Percentiles rank a stretch among this genome's conserved stretches.
phyloP scores from a whole-genome alignment of 108 stramenopile genomes.

The Discostella pseudostelligera region DNA sequence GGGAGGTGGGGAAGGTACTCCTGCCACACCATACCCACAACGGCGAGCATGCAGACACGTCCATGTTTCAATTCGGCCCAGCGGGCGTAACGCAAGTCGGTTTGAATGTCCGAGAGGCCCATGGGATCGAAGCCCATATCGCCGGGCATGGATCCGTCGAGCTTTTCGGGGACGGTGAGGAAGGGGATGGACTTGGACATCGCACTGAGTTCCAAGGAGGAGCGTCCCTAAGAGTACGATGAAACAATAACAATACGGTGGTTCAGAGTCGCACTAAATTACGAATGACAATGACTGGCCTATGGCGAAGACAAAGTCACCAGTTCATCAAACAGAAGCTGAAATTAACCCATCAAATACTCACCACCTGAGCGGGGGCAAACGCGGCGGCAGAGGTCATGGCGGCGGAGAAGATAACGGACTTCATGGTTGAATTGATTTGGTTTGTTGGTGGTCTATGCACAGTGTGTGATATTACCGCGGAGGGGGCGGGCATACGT shows the following conservation, averaged over 20 bases:
- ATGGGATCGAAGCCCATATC: slow-evolving; percentile 98
- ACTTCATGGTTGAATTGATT: slow-evolving; percentile 29
- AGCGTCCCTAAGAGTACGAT: slow-evolving; percentile 25
- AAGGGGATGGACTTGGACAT: slow-evolving; percentile 92
- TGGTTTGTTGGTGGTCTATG: slow-evolving; percentile 1
- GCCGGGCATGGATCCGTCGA: slow-evolving; percentile 93
- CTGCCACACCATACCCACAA: slow-evolving; percentile 81
- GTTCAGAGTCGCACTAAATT: too few species aligned
- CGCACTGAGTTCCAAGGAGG: slow-evolving; percentile 70
- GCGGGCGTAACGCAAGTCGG: slow-evolving; percentile 85
- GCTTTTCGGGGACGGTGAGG: slow-evolving; percentile 88
- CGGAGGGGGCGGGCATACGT: too few species aligned
- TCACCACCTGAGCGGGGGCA: slow-evolving; percentile 42
- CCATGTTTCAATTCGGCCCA: slow-evolving; percentile 90
- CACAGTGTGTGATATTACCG: too few species aligned
- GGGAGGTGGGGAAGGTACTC: slow-evolving; percentile 77
- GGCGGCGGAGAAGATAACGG: slow-evolving; percentile 38
- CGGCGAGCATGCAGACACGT: slow-evolving; percentile 73
- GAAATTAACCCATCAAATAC: slow-evolving; percentile 5
- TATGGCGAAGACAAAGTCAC: not conserved
- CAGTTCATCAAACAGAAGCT: not conserved
- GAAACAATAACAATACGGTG: too few species aligned
- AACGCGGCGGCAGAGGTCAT: slow-evolving; percentile 45
- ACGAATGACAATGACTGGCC: too few species aligned
- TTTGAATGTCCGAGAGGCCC: slow-evolving; percentile 88